Conservation (phyloP, 257 asterid genomes). For the Fraxinus americana region DNA sequence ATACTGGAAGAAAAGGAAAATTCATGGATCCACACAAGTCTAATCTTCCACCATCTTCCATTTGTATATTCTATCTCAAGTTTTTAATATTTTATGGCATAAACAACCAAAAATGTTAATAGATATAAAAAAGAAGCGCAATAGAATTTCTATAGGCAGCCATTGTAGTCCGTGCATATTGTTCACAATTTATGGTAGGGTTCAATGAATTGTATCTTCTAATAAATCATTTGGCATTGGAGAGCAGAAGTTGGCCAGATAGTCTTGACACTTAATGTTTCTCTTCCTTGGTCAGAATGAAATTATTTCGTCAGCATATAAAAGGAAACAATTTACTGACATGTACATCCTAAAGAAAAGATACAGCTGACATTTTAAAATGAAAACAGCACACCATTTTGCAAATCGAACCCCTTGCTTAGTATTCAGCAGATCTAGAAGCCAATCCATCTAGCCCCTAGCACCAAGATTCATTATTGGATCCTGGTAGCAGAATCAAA, state of each 20-base stretch:
- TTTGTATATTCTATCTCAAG: background rate
- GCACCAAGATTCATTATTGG: conserved; percentile 59
- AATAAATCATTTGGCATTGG: background rate
- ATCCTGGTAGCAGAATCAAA: conserved; percentile 44
- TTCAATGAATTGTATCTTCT: background rate
- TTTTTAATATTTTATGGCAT: background rate
- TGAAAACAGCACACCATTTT: background rate
- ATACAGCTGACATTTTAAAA: background rate
- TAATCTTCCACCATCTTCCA: background rate
- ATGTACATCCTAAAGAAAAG: background rate
- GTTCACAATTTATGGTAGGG: background rate
- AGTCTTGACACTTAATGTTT: too few relatives aligned
- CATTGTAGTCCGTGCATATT: too few relatives aligned
- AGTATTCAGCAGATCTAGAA: conserved; percentile 62
- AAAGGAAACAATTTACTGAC: background rate
- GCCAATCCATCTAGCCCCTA: conserved; percentile 61
- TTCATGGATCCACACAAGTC: background rate
- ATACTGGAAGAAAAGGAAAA: background rate
- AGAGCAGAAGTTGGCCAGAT: background rate
- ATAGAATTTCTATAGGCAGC: background rate
- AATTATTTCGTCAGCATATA: too few relatives aligned
- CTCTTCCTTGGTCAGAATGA: background rate
- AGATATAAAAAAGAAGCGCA: background rate
- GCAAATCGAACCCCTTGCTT: conserved; percentile 55
- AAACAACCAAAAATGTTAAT: too few relatives aligned